Conservation (phyloP, 116 monocot species). For the Dioscorea cayenensis region DNA sequence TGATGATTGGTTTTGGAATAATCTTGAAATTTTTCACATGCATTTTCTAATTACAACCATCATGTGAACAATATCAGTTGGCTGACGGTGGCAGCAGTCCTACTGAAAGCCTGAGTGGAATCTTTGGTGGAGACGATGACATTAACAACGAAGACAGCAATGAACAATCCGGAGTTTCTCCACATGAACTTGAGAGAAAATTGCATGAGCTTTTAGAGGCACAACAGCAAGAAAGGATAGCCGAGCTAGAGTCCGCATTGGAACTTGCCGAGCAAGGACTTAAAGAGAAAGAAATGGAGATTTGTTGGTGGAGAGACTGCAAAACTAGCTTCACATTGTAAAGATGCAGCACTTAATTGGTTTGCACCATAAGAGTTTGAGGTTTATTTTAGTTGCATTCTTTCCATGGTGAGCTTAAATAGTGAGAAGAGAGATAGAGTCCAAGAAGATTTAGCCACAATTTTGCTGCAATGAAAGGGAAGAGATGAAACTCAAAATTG, state of each 20-base stretch:
- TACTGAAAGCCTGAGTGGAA: slow-evolving; percentile 16
- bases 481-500: too few species aligned
- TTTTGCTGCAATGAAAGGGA: too few species aligned
- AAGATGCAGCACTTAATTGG: slow-evolving; percentile 15
- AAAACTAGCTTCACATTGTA: slow-evolving; percentile 18
- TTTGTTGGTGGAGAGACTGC: slow-evolving; percentile 53
- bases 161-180: slow-evolving; percentile 28
- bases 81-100: not conserved
- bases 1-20: not conserved
- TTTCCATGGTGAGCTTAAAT: too few species aligned
- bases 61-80: slow-evolving; percentile 8
- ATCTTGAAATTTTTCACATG: not conserved
- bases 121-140: slow-evolving; percentile 14
- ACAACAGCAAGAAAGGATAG: slow-evolving; percentile 60
- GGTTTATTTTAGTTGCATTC: too few species aligned
- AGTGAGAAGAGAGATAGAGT: too few species aligned
- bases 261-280: slow-evolving; percentile 30
- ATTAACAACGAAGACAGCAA: slow-evolving; percentile 9
- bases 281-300: slow-evolving; percentile 47
- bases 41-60: not conserved
- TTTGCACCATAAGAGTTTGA: not conserved
- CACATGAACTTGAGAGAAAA: slow-evolving; percentile 57
- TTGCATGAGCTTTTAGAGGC: slow-evolving; percentile 63
- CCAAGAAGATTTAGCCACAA: too few species aligned
- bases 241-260: slow-evolving; percentile 49